Base-by-base conservation (phyloP, 2,329 filamentous ascomycete genomes). In the Fusarium sp. region DNA sequence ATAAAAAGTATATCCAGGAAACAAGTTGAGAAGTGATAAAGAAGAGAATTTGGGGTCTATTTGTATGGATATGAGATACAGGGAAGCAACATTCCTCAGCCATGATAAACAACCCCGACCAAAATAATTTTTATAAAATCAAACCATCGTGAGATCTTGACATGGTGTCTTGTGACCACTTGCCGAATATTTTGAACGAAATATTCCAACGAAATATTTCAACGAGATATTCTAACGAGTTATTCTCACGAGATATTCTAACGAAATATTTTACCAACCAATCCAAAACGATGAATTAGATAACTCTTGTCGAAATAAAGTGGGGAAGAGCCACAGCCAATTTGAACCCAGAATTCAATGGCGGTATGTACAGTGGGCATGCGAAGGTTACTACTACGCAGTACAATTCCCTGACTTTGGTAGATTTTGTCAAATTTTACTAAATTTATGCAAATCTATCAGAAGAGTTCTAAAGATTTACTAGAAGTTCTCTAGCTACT, bases 231-330 rank as follows among this genome's bases (percentile, higher is more conserved):
- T 36, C 2, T 9, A 19, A 19, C 44, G 44, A 60, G 21, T 7
- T 32, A 20, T 51, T 60, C 48, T 44, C n/a, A 24, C 56, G 45
- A 60, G 19, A 10, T 20, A 44, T 32, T 36, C 2, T 9, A 19
- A 19, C 44, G 44, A 60, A 24, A 9, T 32, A 20, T 51, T 60
- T 57, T 44, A 5, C 56, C 53, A 26, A 1, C 36, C 36, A 50
- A 59, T 59, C 43, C 43, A 57, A 19, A 11, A 4, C 7, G 6
- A 53, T 10, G 10, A 26, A 38, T 26, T 54, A 38, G 48, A 30
- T 38, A 54, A 56, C 40, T 39, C 21, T 12, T 20, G 15, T 19
- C 24, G 17, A 48, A 4, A 24, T 6, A 14, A 20, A 52, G 58
- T 21, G 54, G 55, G 40, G 58, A 44, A 53, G 23, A 39, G n/a